Percentiles rank a stretch among this genome's conserved stretches.
Evolutionary conservation across 257 asterid species (phyloP).

Genomic region (Solanum tarapatanum): DNA sequence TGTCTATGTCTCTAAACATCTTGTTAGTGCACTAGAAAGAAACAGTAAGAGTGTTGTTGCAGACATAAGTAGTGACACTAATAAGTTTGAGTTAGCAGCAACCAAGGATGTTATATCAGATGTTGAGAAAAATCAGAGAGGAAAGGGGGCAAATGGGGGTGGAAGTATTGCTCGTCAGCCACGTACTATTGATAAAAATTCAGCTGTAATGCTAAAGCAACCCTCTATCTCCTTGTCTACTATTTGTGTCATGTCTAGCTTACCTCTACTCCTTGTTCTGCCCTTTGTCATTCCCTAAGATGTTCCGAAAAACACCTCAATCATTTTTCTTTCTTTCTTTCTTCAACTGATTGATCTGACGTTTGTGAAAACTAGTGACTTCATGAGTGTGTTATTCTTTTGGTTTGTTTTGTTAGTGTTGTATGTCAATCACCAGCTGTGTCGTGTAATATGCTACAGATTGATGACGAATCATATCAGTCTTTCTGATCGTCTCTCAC

Average conservation of each 20-base stretch:
- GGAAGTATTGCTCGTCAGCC: conserved; percentile 26
- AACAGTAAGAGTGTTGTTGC: conserved; percentile 17
- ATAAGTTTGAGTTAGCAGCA: neutral
- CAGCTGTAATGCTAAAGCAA: neutral
- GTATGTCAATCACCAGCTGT: neutral
- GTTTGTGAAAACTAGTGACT: neutral
- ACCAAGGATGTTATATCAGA: neutral
- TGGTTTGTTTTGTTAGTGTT: neutral
- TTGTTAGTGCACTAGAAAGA: neutral
- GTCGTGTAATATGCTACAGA: neutral
- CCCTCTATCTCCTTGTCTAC: conserved; percentile 3
- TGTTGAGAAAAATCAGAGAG: conserved; percentile 16
- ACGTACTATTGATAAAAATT: conserved; percentile 1
- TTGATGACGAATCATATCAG: neutral
- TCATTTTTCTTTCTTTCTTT: neutral
- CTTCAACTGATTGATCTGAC: neutral
- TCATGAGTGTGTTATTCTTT: neutral
- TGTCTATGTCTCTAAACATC: conserved; percentile 3
- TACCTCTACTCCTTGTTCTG: conserved; percentile 5
- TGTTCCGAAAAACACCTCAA: neutral
- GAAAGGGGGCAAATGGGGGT: conserved; percentile 36
- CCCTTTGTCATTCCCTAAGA: conserved; percentile 3
- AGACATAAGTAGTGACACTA: neutral
- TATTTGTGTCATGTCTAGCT: conserved; percentile 12
- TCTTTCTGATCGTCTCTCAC: neutral